A percentile compares a stretch with the other conserved stretches of the same genome.
These are phyloP conservation scores for Oemleria cerasiformis DNA, from an alignment of 306 rosid species.

Conservation along the genomic window DNA sequence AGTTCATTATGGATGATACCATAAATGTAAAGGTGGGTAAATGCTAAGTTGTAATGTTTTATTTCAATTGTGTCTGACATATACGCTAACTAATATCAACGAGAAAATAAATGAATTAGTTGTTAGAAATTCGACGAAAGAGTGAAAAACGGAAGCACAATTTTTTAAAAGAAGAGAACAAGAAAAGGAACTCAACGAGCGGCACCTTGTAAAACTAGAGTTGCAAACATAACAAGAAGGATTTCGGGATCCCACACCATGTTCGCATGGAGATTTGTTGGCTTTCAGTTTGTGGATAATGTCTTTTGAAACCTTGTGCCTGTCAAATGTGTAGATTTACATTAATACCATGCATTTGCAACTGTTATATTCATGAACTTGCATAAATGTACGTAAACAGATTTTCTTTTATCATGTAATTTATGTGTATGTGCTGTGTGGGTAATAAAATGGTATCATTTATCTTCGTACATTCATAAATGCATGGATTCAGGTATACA, in stretches of 20 bases:
- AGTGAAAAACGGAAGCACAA: background rate
- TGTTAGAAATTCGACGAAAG: background rate
- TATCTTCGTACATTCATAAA: background rate
- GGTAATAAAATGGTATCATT: background rate
- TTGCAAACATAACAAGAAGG: background rate
- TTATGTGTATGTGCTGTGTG: background rate
- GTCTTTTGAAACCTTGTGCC: background rate
- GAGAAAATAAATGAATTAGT: background rate
- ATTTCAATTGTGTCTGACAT: background rate
- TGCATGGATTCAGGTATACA: background rate
- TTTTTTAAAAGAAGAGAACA: background rate
- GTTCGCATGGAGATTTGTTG: too few species aligned
- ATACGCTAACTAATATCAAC: background rate
- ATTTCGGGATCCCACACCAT: background rate
- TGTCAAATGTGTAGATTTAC: background rate
- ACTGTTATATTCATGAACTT: background rate
- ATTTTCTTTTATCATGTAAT: background rate
- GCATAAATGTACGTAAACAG: background rate
- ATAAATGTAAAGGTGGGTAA: constrained; percentile 62
- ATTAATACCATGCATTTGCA: background rate
- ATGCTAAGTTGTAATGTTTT: background rate
- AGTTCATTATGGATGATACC: constrained; percentile 64
- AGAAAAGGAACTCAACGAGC: background rate
- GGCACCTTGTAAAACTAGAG: background rate
- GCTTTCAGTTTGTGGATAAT: background rate